Base-by-base conservation (phyloP, 331 rosid species). In the Pyracantha coccinea region DNA sequence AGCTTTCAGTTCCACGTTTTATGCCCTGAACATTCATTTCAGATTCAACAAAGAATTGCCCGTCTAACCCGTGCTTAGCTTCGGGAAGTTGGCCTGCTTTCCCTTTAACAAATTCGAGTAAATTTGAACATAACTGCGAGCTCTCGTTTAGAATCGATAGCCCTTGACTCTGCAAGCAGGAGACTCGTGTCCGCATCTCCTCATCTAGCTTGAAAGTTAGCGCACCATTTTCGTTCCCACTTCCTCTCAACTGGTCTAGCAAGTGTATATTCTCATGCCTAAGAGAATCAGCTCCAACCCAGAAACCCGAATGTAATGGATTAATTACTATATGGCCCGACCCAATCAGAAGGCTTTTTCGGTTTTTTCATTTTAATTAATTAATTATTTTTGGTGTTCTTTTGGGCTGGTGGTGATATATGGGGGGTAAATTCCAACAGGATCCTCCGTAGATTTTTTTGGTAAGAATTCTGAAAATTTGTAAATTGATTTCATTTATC, bases 81-180 rank as follows among this genome's bases (percentile, higher is more conserved):
- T 81, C 85, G 67, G 77, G 85, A 69, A 69, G 76, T 32, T 75
- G 91, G 73, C 73, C 74, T 50, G 86, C 88, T 76, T 80, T 92
- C 72, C 75, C 86, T 86, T 89, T 87, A 55, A 88, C 68, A 66
- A 88, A 85, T 69, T 85, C 92, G 50, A 89, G 81, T 55, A 95
- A 81, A 63, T 83, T 85, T 61, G 91, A 87, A 76, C 91, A 92
- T 75, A 90, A 69, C 55, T 77, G 80, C 66, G 86, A 81, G 83
- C 91, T 92, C 74, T 89, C 97, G 62, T 83, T 90, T 57, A 95
- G 86, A 90, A 95, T 85, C 19, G 82, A 77, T 17, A 92, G 75
- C 65, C 97, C 99, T 79, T 90, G 96, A 82, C 84, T 89, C 83
- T 92, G 93, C 81, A 95, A 88, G 80, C 88, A 91, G 72, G 80